phyloP scores from a whole-genome alignment of 305 asterid genomes.

The Fraxinus dipetala region DNA sequence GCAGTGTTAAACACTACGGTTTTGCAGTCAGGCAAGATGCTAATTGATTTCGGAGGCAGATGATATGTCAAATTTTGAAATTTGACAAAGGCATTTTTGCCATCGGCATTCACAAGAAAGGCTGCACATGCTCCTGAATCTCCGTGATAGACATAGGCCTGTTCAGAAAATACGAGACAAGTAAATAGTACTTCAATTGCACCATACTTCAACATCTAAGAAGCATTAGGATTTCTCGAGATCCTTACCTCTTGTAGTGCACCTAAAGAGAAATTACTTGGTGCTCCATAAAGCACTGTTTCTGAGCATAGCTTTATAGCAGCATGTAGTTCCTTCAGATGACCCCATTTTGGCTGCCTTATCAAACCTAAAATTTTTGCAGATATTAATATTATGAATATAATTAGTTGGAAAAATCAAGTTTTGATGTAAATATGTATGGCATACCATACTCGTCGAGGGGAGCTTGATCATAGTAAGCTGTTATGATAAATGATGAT shows the following conservation, averaged over 20 bases:
- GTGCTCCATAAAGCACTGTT: conserved; percentile 53
- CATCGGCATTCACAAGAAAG: conserved; percentile 62
- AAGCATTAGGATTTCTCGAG: not conserved
- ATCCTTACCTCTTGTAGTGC: conserved; percentile 56
- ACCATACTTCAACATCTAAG: not conserved
- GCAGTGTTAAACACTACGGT: conserved; percentile 72
- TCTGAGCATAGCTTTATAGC: conserved; percentile 52
- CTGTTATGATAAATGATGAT: conserved; percentile 49
- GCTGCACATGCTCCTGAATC: conserved; percentile 62
- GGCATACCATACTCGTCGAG: conserved; percentile 78
- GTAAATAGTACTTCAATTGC: not conserved
- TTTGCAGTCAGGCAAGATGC: conserved; percentile 77
- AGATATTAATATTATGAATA: not conserved
- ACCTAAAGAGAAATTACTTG: conserved; percentile 42
- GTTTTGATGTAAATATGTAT: not conserved
- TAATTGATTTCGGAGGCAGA: conserved; percentile 65
- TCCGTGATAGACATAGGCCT: conserved; percentile 61
- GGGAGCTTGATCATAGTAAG: conserved; percentile 88
- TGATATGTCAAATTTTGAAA: conserved; percentile 41
- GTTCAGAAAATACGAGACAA: conserved; percentile 1
- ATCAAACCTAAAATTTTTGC: conserved; percentile 49
- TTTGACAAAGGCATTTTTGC: conserved; percentile 28
- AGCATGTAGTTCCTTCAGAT: conserved; percentile 70
- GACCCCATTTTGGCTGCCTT: conserved; percentile 83
- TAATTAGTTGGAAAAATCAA: not conserved